These are phyloP conservation scores for Amaranthus cruentus DNA, from an alignment of 148 eudicot genomes.

Conservation along the genomic window DNA sequence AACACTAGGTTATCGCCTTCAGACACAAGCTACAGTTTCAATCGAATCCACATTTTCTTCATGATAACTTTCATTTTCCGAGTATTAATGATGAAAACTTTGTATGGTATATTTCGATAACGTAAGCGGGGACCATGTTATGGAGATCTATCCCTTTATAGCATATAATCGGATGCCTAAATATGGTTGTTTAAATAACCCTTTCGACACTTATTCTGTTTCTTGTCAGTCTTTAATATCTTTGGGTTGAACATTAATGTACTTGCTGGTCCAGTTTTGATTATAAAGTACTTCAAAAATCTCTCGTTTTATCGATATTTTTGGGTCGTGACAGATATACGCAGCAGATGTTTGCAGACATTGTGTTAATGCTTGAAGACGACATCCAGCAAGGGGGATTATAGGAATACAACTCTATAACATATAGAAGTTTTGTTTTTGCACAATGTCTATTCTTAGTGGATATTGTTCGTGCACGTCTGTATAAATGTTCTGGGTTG, in stretches of 20 bases:
- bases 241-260: neutral
- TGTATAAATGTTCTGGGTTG: neutral
- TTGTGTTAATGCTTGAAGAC: slow-evolving; percentile 16
- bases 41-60: neutral
- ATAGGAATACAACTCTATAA: slow-evolving; percentile 20
- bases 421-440: slow-evolving; percentile 1
- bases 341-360: slow-evolving; percentile 11
- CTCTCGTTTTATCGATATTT: neutral
- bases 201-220: neutral
- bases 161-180: neutral
- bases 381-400: slow-evolving; percentile 8
- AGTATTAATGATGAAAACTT: neutral
- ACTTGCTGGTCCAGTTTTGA: neutral
- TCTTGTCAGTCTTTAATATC: neutral
- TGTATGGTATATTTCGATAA: neutral
- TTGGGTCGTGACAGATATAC: slow-evolving; percentile 8
- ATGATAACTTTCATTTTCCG: neutral
- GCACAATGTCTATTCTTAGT: slow-evolving; percentile 11
- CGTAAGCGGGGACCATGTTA: neutral
- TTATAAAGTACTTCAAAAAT: neutral
- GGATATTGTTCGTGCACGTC: neutral
- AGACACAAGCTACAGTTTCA: neutral
- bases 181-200: neutral
- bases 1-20: neutral
- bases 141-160: neutral